Evolutionary conservation across 108 stramenopile genomes (phyloP).

Genomic region (Aurantiochytrium sp.): DNA sequence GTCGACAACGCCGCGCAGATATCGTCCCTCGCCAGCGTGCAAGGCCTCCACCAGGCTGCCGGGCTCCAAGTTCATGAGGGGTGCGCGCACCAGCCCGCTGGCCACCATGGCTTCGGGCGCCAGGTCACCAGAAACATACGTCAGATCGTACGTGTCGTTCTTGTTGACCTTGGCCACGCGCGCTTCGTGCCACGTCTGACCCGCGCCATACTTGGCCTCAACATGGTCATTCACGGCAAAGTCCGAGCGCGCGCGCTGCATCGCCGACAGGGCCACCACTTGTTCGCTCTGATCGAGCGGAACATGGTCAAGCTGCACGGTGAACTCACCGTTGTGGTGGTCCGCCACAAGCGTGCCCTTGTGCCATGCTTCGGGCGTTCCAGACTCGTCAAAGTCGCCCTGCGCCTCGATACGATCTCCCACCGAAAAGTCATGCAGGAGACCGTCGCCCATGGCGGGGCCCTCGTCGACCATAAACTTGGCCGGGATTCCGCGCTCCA

Average conservation of each 20-base stretch:
- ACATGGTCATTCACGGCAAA: neutral
- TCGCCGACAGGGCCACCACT: neutral
- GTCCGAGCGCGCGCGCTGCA: neutral
- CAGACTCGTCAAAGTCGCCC: neutral
- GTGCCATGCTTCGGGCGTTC: neutral
- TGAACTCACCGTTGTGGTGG: neutral
- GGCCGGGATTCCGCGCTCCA: neutral
- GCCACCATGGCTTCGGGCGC: neutral
- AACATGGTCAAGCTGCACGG: neutral
- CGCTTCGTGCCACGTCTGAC: neutral
- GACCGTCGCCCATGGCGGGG: neutral
- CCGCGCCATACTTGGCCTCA: neutral
- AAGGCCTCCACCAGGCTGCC: neutral
- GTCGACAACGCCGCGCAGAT: neutral
- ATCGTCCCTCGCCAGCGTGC: neutral
- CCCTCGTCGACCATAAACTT: neutral
- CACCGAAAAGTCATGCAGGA: neutral
- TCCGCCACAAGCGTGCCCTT: neutral
- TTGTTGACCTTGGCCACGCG: neutral
- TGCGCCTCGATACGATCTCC: constrained; percentile 11
- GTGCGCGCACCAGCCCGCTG: neutral
- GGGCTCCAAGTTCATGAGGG: neutral
- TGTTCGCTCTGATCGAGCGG: neutral
- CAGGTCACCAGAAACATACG: neutral
- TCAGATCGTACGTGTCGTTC: neutral